Evolutionary conservation across 2,329 filamentous ascomycete species (phyloP), one percentile per base, ranked within the genome.

Genomic region (Parascedosporium putredinis): DNA sequence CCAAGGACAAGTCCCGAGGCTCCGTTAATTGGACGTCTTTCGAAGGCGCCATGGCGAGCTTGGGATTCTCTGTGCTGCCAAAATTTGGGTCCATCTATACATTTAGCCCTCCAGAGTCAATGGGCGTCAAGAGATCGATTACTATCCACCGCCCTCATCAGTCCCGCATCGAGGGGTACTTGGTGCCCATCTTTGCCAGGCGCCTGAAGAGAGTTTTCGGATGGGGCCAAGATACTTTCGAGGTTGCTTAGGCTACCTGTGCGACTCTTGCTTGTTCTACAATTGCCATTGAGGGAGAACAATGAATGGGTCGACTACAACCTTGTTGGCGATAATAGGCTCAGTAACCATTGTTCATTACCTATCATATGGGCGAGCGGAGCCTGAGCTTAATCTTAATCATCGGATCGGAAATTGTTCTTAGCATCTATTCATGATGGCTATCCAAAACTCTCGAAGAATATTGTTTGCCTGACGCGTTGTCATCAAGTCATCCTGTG

Each of bases 71-170:
- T 0, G 58, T 72, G 2, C 8, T 63, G 2, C 65, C 68, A 1
- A 68, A 62, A 51, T 64, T 63, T 31, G 69, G 70, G 2, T 73
- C 70, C 0, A 61, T 69, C 2, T 71, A 65, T 53, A 72, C 64
- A 1, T 70, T 71, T 50, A 40, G 47, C 0, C 67, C 66, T 0
- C 60, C 66, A 0, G 54, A 58, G 16, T 51, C 16, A 1, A 58
- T 64, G 56, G 50, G 29, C 0, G 56, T 56, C 5, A 54, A 59
- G 8, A 59, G 53, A 45, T 55, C 64, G 4, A 16, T 70, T 4
- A 67, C 62, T 0, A 18, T 69, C 1, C 66, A 70, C 43, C 59
- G 67, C 0, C 68, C 67, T 2, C 65, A 70, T 22, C 47, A 59
- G 33, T 60, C 63, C 1, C 57, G 56, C 2, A 65, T 71, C 1